A percentile compares a stretch with the other conserved stretches of the same genome.
Evolutionary conservation across 495 filamentous ascomycete species (phyloP).

Genomic region (Aspergillus steynii): DNA sequence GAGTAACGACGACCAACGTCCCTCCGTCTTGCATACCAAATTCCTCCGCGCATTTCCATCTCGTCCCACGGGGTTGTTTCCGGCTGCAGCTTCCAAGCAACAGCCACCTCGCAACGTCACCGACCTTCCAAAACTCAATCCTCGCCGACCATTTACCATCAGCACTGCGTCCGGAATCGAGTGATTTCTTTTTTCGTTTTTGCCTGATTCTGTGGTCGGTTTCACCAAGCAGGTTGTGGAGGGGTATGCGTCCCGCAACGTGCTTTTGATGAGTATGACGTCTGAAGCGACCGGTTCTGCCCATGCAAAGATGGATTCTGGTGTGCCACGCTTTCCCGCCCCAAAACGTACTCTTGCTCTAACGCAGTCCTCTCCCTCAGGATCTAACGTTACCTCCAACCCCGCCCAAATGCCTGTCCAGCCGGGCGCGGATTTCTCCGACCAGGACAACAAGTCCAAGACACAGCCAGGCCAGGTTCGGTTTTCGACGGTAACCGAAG

Average conservation of each 20-base stretch:
- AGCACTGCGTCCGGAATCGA: no score
- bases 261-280: conserved; percentile 43
- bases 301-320: conserved; percentile 31
- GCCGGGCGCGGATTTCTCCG: conserved; percentile 27
- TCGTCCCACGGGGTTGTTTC: conserved; percentile 11
- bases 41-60: conserved; percentile 18
- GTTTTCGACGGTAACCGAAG: conserved; percentile 77
- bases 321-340: conserved; percentile 33
- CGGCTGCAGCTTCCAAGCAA: conserved; percentile 3
- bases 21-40: conserved; percentile 22
- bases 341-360: conserved; percentile 12
- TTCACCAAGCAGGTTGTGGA: conserved; percentile 16
- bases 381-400: conserved; percentile 22
- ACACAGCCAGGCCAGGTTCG: conserved; percentile 59
- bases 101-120: background rate
- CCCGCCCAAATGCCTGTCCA: conserved; percentile 27
- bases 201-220: background rate
- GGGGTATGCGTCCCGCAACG: conserved; percentile 43
- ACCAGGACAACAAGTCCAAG: conserved; percentile 36
- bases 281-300: conserved; percentile 40
- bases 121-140: background rate
- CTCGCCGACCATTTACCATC: background rate
- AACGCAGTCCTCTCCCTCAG: conserved; percentile 20
- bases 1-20: conserved; percentile 22
- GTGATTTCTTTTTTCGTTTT: background rate